Evolutionary conservation across 257 asterid genomes (phyloP), one percentile per base, ranked within the genome.

Genomic region (Solanum pennellii): DNA sequence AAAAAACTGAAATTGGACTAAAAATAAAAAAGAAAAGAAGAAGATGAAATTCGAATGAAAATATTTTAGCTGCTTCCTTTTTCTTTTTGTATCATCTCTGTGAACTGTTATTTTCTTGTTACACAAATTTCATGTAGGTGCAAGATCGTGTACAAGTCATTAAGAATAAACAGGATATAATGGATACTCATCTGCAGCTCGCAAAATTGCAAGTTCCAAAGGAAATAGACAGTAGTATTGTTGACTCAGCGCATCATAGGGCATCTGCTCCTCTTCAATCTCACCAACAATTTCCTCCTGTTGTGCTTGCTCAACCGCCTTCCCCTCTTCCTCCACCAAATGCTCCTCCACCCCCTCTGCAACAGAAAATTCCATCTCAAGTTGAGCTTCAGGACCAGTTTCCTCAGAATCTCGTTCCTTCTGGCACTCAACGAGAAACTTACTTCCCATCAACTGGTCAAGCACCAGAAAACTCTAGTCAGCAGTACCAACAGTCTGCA

Each of bases 91-190:
- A 66, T 83, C 71, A 84, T 56, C 69, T 3, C 6, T 15, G 37
- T 16, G 31, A n/a, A 65, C 33, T 37, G 9, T 20, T 82, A 16
- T 52, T 92, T 87, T 49, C 86, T 69, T 68, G 60, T 84, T 16
- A n/a, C 71, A 62, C 14, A 44, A 52, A 42, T 86, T 90, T 82
- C 88, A 86, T 88, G 91, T 93, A 97, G 99, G 98, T 97, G 88
- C 98, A 93, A 87, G 91, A 89, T 4, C 94, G 94, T 56, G 95
- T 96, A 29, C 93, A 92, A 77, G 86, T 87, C 85, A 93, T 97
- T 84, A 92, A 62, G 90, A 98, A 96, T 86, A 94, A 97, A 88
- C 99, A 94, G 91, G 98, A 97, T 56, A 93, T 92, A 77, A 86
- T 94, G 65, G 97, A 93, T 73, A 95, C 96, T 87, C 93, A 94